A percentile compares a stretch with the other conserved stretches of the same genome.
Evolutionary conservation across 2,329 filamentous ascomycete species (phyloP).

Genomic region (Beauveria scarabaeidicola): DNA sequence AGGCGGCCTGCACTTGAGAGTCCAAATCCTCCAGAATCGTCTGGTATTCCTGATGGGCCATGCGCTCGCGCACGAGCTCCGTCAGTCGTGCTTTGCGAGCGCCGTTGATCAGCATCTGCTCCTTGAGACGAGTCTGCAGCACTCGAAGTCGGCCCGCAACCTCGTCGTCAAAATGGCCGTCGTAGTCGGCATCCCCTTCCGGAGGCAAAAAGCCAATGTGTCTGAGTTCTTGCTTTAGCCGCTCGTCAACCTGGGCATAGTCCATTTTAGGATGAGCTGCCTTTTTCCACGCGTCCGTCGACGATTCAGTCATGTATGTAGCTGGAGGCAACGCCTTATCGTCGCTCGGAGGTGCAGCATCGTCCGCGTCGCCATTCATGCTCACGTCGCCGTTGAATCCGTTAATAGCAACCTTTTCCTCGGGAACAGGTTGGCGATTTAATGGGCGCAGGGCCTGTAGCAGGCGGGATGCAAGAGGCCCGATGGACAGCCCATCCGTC

Average conservation of each 20-base stretch:
- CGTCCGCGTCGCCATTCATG: conserved; percentile 42
- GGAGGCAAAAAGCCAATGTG: conserved; percentile 79
- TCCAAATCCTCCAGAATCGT: conserved; percentile 96
- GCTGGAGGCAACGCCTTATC: conserved; percentile 54
- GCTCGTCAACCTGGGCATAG: conserved; percentile 79
- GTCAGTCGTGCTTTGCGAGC: conserved; percentile 80
- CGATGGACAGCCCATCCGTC: conserved; percentile 81
- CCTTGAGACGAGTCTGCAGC: conserved; percentile 72
- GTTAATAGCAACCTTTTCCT: conserved; percentile 46
- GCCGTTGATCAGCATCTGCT: conserved; percentile 80
- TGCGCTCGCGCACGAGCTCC: conserved; percentile 81
- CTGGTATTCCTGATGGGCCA: conserved; percentile 94
- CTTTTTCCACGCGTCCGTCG: conserved; percentile 70
- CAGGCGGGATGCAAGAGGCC: conserved; percentile 75
- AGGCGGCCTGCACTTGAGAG: conserved; percentile 87
- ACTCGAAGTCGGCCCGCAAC: conserved; percentile 82
- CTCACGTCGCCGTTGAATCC: conserved; percentile 45
- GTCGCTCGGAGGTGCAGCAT: conserved; percentile 25
- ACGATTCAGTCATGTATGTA: conserved; percentile 70
- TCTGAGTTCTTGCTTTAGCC: conserved; percentile 80
- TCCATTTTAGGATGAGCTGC: conserved; percentile 68
- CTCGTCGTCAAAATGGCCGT: conserved; percentile 87
- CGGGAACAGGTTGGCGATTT: conserved; percentile 49
- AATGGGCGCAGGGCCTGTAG: conserved; percentile 76
- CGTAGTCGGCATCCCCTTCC: conserved; percentile 66